Base-by-base conservation (phyloP, 1,139 yeast species). In the Hanseniaspora uvarum region DNA sequence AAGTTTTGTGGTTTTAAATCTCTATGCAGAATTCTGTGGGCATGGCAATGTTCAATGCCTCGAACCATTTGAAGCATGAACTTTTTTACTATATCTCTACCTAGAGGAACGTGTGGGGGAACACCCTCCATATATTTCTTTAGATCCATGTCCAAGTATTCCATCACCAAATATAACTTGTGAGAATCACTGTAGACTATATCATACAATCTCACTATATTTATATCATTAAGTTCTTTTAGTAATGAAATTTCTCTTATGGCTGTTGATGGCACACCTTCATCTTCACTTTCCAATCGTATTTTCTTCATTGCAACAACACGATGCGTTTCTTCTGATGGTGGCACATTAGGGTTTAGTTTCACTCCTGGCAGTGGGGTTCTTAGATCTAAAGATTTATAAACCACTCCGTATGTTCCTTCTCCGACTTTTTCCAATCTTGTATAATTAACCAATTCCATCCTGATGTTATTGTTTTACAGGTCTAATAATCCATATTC, bases 181-280 rank as follows among this genome's bases (percentile, higher is more conserved):
- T 89, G 95, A 16, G 94, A 83, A 70, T 89, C 97, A n/a, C 95
- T 84, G 68, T 94, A 98, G 57, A 94, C 95, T 62, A 94, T 92
- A 68, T 94, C 96, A 67, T 84, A 87, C 53, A 94, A 74, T 52
- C 95, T 75, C 39, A 92, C 96, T 59, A 92, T 89, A 69, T 89
- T 88, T 62, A 86, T 94, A 68, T 92, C 95, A 59, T 86, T 79
- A 76, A 92, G 78, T 69, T 94, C 98, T 69, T 92, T 92, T 62
- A 92, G 74, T 49, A 94, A 76, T 1, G 97, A 89, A 61, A 92
- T 92, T 68, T 92, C 99, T 61, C 99, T 78, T 58, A 92, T 92
- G 2, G 99, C 97, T 0, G 99, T 94, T 19, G 96, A 86, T 5
- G 98, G 98, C 36, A 92, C 97, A 43, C 99, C 99, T 70, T 92